These are phyloP conservation scores for Boletus rubroflammeus DNA, from an alignment of 768 basidiomycete species.

Conservation along the genomic window DNA sequence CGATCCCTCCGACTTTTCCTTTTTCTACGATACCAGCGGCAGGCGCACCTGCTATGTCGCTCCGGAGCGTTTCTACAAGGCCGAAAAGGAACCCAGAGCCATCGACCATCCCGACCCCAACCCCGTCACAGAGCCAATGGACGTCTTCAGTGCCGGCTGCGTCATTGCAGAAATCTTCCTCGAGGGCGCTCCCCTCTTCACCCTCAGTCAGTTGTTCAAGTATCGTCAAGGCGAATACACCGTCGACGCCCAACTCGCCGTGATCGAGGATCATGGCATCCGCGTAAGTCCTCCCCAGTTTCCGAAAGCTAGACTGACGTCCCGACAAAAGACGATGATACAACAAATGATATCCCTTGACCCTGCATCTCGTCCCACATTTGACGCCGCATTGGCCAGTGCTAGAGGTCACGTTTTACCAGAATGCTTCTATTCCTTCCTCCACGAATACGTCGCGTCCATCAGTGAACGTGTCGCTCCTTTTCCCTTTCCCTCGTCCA, in stretches of 20 bases:
- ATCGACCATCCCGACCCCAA: conserved; percentile 52
- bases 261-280: conserved; percentile 79
- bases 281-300: conserved; percentile 50
- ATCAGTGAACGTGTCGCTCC: conserved; percentile 63
- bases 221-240: conserved; percentile 84
- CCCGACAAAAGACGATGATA: conserved; percentile 63
- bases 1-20: conserved; percentile 96
- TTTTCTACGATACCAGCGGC: conserved; percentile 95
- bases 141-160: conserved; percentile 93
- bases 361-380: conserved; percentile 71
- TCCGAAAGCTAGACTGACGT: conserved; percentile 19
- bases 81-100: conserved; percentile 60
- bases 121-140: conserved; percentile 93
- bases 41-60: conserved; percentile 94
- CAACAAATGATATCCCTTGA: conserved; percentile 87
- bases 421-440: conserved; percentile 91
- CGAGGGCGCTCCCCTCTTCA: conserved; percentile 91
- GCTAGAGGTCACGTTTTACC: conserved; percentile 82
- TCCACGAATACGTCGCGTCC: conserved; percentile 84
- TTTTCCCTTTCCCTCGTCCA: conserved; percentile 38
- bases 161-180: conserved; percentile 94
- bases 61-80: conserved; percentile 90
- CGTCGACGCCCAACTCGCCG: conserved; percentile 65
- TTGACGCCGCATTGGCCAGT: conserved; percentile 71
- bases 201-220: conserved; percentile 91